phyloP scores from a whole-genome alignment of 139 green algal genomes.

The Diplosphaera chodatii region DNA sequence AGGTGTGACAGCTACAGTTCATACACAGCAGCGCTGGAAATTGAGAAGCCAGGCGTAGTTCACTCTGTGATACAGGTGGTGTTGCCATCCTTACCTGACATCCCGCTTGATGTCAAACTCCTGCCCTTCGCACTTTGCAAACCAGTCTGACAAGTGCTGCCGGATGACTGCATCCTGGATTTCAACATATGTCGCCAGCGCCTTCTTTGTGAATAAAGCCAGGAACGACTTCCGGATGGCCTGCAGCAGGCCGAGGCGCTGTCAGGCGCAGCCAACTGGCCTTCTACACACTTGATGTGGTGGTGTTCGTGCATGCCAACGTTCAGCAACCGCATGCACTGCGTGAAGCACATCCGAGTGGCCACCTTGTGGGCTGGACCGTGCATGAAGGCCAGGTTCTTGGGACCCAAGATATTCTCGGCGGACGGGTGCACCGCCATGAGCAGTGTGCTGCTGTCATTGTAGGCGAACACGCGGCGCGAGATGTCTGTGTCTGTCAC shows the following conservation, averaged over 20 bases:
- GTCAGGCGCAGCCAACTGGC: too few relatives aligned
- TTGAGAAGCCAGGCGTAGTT: not conserved
- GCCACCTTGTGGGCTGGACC: conserved; percentile 65
- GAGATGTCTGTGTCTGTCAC: conserved; percentile 64
- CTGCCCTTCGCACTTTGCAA: conserved; percentile 22
- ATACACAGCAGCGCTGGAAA: not conserved
- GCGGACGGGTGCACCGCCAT: conserved; percentile 73
- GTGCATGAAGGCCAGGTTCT: conserved; percentile 81
- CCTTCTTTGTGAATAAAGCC: conserved; percentile 78
- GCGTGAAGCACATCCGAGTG: not conserved
- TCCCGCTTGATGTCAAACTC: conserved; percentile 31
- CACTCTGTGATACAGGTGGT: too few relatives aligned
- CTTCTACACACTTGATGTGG: too few relatives aligned
- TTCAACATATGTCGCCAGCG: conserved; percentile 64
- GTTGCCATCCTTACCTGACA: conserved; percentile 33
- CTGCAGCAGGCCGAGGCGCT: too few relatives aligned
- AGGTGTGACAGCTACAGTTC: too few relatives aligned
- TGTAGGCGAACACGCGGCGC: conserved; percentile 41
- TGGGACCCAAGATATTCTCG: conserved; percentile 67
- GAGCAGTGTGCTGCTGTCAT: conserved; percentile 57
- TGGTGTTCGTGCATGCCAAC: too few relatives aligned
- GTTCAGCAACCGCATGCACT: too few relatives aligned
- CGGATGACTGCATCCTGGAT: conserved; percentile 72
- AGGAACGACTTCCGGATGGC: conserved; percentile 75
- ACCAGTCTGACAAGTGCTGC: conserved; percentile 40